These are phyloP conservation scores for Penicillium crustosum DNA, from an alignment of 2,329 filamentous ascomycete genomes.

Conservation along the genomic window DNA sequence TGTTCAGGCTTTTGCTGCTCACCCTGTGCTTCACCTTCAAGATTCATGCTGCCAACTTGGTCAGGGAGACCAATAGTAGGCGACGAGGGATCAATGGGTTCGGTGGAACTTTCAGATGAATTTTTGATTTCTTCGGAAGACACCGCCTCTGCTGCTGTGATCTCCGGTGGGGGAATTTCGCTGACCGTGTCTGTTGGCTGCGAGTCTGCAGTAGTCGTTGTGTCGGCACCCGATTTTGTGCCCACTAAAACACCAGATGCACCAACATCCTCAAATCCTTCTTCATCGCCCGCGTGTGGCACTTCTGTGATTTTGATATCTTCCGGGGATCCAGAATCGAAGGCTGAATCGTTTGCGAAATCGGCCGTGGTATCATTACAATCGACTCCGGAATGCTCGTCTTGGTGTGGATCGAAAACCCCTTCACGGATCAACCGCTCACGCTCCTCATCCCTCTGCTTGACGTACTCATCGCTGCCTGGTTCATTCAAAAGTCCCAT, in stretches of 20 bases:
- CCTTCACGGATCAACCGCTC: slow-evolving; percentile 77
- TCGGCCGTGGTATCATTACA: slow-evolving; percentile 49
- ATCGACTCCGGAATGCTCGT: slow-evolving; percentile 58
- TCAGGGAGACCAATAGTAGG: slow-evolving; percentile 57
- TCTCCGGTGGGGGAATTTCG: not conserved
- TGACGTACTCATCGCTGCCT: slow-evolving; percentile 84
- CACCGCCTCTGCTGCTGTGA: not conserved
- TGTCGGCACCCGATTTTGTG: slow-evolving; percentile 63
- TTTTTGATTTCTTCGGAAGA: slow-evolving; percentile 7
- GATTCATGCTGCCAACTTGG: slow-evolving; percentile 57
- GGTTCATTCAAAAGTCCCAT: slow-evolving; percentile 94
- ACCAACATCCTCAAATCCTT: slow-evolving; percentile 88
- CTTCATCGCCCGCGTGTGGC: slow-evolving; percentile 79
- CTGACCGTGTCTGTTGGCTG: slow-evolving; percentile 1
- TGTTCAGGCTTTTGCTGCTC: slow-evolving; percentile 9
- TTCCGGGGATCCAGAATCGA: slow-evolving; percentile 56
- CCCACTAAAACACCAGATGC: slow-evolving; percentile 69
- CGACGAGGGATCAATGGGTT: slow-evolving; percentile 41
- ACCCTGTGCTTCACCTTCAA: slow-evolving; percentile 43
- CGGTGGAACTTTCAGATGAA: slow-evolving; percentile 24
- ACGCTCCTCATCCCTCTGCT: slow-evolving; percentile 74
- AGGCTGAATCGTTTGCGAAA: slow-evolving; percentile 44
- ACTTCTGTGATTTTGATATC: slow-evolving; percentile 71
- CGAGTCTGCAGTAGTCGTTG: slow-evolving; percentile 29
- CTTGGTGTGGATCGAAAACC: slow-evolving; percentile 56